Percentiles rank a stretch among this genome's conserved stretches.
These are phyloP conservation scores for Lactarius vividus DNA, from an alignment of 768 basidiomycete genomes.

Conservation along the genomic window DNA sequence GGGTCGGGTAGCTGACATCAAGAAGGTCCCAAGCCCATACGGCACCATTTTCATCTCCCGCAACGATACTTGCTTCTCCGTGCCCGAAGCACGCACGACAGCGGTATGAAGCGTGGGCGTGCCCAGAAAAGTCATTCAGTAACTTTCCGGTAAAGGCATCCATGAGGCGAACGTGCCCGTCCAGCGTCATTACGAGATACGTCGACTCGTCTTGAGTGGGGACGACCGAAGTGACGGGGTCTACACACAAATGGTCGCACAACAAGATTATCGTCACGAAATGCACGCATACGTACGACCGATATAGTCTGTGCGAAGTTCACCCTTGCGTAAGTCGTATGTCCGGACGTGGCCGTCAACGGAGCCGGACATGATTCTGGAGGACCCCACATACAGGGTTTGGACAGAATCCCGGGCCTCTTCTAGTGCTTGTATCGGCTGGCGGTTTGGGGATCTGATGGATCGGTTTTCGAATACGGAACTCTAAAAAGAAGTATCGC, in stretches of 20 bases:
- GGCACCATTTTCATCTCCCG: slow-evolving; percentile 86
- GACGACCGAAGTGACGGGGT: slow-evolving; percentile 81
- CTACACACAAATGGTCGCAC: slow-evolving; percentile 40
- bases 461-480: slow-evolving; percentile 3
- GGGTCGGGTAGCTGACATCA: slow-evolving; percentile 53
- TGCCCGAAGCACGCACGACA: slow-evolving; percentile 80
- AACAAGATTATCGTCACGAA: background rate
- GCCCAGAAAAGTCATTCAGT: slow-evolving; percentile 82
- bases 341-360: slow-evolving; percentile 91
- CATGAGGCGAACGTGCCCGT: slow-evolving; percentile 82
- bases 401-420: slow-evolving; percentile 89
- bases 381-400: slow-evolving; percentile 62
- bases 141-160: slow-evolving; percentile 79
- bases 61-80: slow-evolving; percentile 75
- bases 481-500: background rate
- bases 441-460: slow-evolving; percentile 66
- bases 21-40: slow-evolving; percentile 95
- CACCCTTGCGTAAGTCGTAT: slow-evolving; percentile 93
- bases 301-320: slow-evolving; percentile 84
- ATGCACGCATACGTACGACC: slow-evolving; percentile 60
- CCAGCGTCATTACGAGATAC: slow-evolving; percentile 77
- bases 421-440: slow-evolving; percentile 86
- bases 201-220: slow-evolving; percentile 79
- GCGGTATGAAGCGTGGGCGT: slow-evolving; percentile 71
- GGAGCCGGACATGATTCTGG: slow-evolving; percentile 74